Percentiles rank a stretch among this genome's conserved stretches.
phyloP scores from a whole-genome alignment of 495 filamentous ascomycete genomes.

The Neurospora sp. region DNA sequence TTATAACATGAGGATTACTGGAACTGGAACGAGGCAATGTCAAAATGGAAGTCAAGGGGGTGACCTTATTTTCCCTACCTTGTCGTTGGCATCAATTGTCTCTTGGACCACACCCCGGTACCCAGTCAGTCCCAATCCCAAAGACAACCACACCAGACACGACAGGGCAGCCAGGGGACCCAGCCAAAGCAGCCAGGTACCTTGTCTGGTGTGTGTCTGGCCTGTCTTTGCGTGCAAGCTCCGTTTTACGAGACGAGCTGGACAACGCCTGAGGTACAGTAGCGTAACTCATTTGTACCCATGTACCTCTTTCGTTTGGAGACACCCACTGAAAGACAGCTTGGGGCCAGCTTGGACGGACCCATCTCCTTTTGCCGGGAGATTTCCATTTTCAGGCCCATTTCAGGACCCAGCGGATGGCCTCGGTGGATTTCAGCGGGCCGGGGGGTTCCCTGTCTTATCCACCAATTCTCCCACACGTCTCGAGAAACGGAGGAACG shows the following conservation, averaged over 20 bases:
- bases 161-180: background rate
- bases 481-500: constrained; percentile 3
- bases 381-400: constrained; percentile 12
- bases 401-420: constrained; percentile 10
- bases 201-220: background rate
- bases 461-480: constrained; percentile 1
- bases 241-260: background rate
- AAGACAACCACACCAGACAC: background rate
- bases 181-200: background rate
- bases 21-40: constrained; percentile 14
- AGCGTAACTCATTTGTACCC: background rate
- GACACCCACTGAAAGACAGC: background rate
- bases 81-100: constrained; percentile 17
- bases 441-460: constrained; percentile 8
- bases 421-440: constrained; percentile 16
- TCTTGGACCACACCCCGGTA: constrained; percentile 9
- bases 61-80: constrained; percentile 14
- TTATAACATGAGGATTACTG: constrained; percentile 23
- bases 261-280: background rate
- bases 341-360: background rate
- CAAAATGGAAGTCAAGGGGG: constrained; percentile 10
- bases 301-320: background rate
- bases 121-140: constrained; percentile 4
- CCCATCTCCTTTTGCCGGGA: constrained; percentile 3
- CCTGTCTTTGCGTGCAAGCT: background rate